phyloP scores from a whole-genome alignment of 2,329 filamentous ascomycete genomes.

The Colletotrichum sp. region DNA sequence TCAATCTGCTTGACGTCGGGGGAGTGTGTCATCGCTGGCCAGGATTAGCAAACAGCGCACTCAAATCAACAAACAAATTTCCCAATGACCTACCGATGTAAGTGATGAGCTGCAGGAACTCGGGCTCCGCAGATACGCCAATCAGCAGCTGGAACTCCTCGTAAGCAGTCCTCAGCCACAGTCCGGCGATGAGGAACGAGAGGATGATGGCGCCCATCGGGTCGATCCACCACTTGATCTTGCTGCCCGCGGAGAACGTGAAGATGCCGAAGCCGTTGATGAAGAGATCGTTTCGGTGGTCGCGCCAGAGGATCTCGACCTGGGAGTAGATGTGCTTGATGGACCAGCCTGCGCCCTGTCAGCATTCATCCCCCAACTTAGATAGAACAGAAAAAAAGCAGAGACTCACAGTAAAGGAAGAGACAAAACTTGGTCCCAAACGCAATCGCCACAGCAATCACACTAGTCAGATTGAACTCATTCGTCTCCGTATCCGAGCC shows the following conservation, averaged over 20 bases:
- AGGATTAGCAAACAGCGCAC: neutral
- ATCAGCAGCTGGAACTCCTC: constrained; percentile 90
- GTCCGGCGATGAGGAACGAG: constrained; percentile 74
- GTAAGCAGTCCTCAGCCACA: constrained; percentile 89
- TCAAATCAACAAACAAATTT: neutral
- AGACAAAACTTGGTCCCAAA: constrained; percentile 83
- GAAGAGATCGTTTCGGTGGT: constrained; percentile 96
- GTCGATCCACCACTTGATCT: constrained; percentile 94
- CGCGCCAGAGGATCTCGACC: constrained; percentile 91
- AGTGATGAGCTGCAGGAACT: constrained; percentile 91
- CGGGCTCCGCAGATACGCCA: constrained; percentile 83
- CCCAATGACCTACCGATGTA: constrained; percentile 70
- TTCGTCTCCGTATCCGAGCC: constrained; percentile 58
- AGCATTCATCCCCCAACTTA: fast-evolving
- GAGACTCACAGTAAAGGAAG: constrained; percentile 81
- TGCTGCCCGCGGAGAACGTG: constrained; percentile 88
- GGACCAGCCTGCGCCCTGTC: constrained; percentile 59
- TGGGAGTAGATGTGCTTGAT: constrained; percentile 91
- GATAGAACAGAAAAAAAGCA: fast-evolving
- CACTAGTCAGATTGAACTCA: constrained; percentile 78
- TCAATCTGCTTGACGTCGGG: constrained; percentile 84
- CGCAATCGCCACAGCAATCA: constrained; percentile 84
- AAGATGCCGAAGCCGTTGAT: constrained; percentile 94
- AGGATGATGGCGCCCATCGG: constrained; percentile 88
- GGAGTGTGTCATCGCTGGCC: constrained; percentile 78